Conservation (phyloP, 345 rosid genomes). For the Dovyalis caffra region DNA sequence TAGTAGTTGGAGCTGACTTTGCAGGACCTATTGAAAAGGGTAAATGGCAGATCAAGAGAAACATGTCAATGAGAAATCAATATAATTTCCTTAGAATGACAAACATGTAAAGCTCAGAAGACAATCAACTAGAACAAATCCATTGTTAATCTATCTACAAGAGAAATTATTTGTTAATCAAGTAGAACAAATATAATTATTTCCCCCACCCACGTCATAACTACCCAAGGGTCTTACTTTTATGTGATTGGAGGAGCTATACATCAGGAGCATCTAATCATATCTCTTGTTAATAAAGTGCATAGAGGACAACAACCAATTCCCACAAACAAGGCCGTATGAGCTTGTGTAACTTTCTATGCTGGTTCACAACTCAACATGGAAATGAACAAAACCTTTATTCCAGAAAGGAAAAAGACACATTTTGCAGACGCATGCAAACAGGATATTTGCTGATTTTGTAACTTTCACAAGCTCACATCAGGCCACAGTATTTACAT, state of each 20-base stretch:
- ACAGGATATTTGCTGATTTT: too few species aligned
- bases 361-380: too few species aligned
- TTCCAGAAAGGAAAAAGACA: too few species aligned
- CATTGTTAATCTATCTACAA: too few species aligned
- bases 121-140: background rate
- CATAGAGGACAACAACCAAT: background rate
- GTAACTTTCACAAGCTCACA: too few species aligned
- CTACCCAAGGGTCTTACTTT: too few species aligned
- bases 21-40: conserved; percentile 30
- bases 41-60: background rate
- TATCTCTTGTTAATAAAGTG: background rate
- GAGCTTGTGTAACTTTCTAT: background rate
- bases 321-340: background rate
- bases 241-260: background rate
- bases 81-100: background rate
- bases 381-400: too few species aligned
- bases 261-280: background rate
- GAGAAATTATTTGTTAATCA: too few species aligned
- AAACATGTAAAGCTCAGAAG: background rate
- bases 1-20: conserved; percentile 36
- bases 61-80: background rate
- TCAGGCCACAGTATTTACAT: background rate
- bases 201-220: too few species aligned
- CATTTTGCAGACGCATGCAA: too few species aligned
- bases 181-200: too few species aligned